Evolutionary conservation across 2,329 filamentous ascomycete genomes (phyloP), one percentile per base, ranked within the genome.

Genomic region (Cercospora zeina): DNA sequence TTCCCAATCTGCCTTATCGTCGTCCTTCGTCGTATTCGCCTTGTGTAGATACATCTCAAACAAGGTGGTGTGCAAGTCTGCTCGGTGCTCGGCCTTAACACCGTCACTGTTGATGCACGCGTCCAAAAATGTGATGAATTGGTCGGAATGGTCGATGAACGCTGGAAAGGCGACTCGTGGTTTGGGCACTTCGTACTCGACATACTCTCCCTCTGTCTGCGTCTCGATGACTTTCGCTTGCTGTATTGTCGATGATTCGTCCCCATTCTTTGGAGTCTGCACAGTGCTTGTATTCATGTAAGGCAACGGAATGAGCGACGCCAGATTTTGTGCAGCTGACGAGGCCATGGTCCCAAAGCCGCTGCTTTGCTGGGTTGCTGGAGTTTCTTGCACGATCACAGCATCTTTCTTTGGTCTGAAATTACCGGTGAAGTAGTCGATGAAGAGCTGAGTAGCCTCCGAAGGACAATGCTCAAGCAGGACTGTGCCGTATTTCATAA

Each of bases 1-100:
- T 73, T 97, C 91, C 93, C 95, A 99, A 66, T 89, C 85, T 69
- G 89, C 85, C 66, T 88, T 87, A 65, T 92, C 83, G 34, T 76
- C 73, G 75, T 87, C 87, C 70, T 87, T 90, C 71, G 88, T 88
- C 62, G 87, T 89, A 64, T 87, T 89, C 21, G 93, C 90, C 70
- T 92, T 95, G 75, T 96, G 90, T 8, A 99, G 81, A 73, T 97
- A 99, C 89, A 99, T 97, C 76, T 99, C 96, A 72, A 99, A 97
- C 13, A 99, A 77, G 0, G 96, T 97, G 0, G 93, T 97, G 72
- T 95, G 95, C 14, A 99, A 82, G 74, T 99, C 96, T 1, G 88
- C 85, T 66, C 87, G 89, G 73, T 97, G 90, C 8, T 86, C 83
- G 36, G 89, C 82, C 19, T 86, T 86, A n/a, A 96, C 77, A 21